Evolutionary conservation across 805 yeast species (phyloP), one percentile per base, ranked within the genome.

Genomic region (Debaryomyces prosopidis): DNA sequence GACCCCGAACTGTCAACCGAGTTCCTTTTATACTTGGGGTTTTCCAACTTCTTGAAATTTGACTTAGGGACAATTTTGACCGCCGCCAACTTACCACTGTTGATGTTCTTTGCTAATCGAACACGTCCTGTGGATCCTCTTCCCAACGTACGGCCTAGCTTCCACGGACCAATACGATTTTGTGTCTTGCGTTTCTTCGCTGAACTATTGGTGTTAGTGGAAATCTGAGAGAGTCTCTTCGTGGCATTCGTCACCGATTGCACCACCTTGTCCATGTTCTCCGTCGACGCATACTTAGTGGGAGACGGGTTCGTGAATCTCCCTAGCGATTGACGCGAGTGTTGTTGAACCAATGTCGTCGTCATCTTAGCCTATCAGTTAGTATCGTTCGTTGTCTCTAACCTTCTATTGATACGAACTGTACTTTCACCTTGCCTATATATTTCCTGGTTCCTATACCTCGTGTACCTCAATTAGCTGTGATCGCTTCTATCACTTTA

Each of bases 41-140:
- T 70, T 35, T 74, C 76, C 41, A 71, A 65, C 50, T 65, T 66
- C 55, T 74, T 79, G 58, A 87, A 80, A 48, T 83, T 76, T 26
- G 91, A 76, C 59, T 94, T 94, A 26, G 98, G 96, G 10, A 94
- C 96, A 51, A 94, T 90, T 66, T 94, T 94, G 42, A 94, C 96
- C 1, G 99, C 99, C 3, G 99, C 98, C 46, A 89, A 79, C 66
- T 89, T 85, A 40, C 94, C 94, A 1, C 94, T 85, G 43, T 79
- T 78, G 36, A 83, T 78, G 63, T 94, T 95, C 54, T 89, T 85
- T 12, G 99, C 98, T 45, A 94, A 75, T 48, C 96, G 75, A 14
- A 94, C 99, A 50, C 97, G 79, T 18, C 99, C 98, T 1, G 97
- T 89, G 11, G 96, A 87, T n/a, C 99, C 99, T 47, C 95, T 78